phyloP scores from a whole-genome alignment of 139 green algal species.

The Zygnema cylindricum region DNA sequence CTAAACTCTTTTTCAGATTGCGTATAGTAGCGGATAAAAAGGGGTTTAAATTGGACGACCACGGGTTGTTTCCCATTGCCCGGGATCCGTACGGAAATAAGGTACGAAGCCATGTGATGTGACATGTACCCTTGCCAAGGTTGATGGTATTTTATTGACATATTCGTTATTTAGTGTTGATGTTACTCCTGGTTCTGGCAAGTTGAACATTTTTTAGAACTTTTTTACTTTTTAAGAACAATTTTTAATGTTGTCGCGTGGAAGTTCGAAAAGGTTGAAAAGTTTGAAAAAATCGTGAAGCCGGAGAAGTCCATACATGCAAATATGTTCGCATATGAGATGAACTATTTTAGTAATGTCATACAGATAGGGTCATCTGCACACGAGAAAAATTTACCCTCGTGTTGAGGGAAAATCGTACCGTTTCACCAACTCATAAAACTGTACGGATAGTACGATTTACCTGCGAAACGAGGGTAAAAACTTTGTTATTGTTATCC shows the following conservation, averaged over 20 bases:
- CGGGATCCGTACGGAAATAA: neutral
- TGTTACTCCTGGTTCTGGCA: neutral
- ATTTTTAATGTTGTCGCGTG: too few relatives aligned
- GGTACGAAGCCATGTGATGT: neutral
- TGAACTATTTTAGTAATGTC: neutral
- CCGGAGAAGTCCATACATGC: neutral
- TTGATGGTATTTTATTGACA: neutral
- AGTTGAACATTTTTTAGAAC: neutral
- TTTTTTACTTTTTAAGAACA: too few relatives aligned
- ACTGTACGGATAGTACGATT: too few relatives aligned
- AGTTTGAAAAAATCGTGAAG: neutral
- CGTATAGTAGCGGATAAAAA: slow-evolving; percentile 48
- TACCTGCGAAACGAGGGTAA: too few relatives aligned
- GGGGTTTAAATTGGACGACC: slow-evolving; percentile 54
- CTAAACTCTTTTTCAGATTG: slow-evolving; percentile 26
- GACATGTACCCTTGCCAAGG: neutral
- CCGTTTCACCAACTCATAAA: too few relatives aligned
- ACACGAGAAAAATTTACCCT: too few relatives aligned
- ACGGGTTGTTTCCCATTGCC: slow-evolving; percentile 31
- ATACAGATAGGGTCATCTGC: too few relatives aligned
- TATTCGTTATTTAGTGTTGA: neutral
- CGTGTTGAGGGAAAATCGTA: too few relatives aligned
- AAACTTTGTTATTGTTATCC: too few relatives aligned
- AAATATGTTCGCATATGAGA: slow-evolving; percentile 4
- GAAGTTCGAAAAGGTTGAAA: neutral